These are phyloP conservation scores for Blastomyces silverae DNA, from an alignment of 2,329 filamentous ascomycete species.

Conservation along the genomic window DNA sequence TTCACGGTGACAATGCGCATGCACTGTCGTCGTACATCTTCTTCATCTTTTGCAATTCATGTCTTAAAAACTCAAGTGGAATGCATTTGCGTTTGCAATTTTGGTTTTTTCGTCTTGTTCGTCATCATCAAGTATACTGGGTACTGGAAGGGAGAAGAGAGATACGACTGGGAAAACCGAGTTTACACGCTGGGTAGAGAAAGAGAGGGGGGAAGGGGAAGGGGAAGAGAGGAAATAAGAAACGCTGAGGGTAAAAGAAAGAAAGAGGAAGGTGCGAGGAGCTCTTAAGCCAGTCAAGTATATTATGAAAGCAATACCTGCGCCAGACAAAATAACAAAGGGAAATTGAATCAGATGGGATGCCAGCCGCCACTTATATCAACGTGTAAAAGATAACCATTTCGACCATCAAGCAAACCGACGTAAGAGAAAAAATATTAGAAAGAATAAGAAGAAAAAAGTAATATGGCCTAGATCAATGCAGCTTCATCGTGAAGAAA, in stretches of 20 bases:
- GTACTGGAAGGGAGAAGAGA: not conserved
- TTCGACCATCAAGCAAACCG: not conserved
- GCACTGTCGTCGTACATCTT: too few species aligned
- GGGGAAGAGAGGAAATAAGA: too few species aligned
- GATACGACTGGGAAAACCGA: not conserved
- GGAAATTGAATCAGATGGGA: slow-evolving; percentile 16
- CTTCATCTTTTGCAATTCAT: too few species aligned
- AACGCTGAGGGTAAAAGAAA: too few species aligned
- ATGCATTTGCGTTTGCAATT: not conserved
- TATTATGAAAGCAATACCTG: too few species aligned
- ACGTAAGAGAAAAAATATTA: not conserved
- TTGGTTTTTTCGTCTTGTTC: not conserved
- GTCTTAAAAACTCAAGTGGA: too few species aligned
- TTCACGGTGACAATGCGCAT: too few species aligned
- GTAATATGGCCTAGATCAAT: not conserved
- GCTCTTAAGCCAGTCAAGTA: too few species aligned
- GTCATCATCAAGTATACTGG: not conserved
- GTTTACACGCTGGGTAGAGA: not conserved
- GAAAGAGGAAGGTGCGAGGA: too few species aligned
- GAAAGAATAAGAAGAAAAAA: not conserved
- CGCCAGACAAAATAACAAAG: too few species aligned
- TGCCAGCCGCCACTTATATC: not conserved
- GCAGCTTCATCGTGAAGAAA: slow-evolving; percentile 29
- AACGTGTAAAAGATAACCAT: not conserved
- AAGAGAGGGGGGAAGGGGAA: not conserved